These are phyloP conservation scores for Candida tammaniensis DNA, from an alignment of 805 yeast species.

Conservation along the genomic window DNA sequence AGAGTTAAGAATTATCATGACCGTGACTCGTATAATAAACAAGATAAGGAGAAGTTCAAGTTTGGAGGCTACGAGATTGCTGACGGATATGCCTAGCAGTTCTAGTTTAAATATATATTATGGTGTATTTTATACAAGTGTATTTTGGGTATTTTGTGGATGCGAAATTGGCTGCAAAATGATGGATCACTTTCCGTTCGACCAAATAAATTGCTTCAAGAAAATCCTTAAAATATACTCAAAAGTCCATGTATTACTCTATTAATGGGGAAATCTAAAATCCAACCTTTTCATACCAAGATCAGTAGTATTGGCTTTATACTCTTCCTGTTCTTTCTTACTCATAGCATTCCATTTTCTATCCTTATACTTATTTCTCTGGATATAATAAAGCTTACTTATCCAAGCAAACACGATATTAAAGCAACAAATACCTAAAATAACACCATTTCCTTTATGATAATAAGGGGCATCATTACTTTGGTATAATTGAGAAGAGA, in stretches of 20 bases:
- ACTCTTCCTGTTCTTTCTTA: conserved; percentile 16
- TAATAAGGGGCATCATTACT: conserved; percentile 25
- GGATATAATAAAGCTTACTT: conserved; percentile 20
- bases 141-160: too few relatives aligned
- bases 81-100: conserved; percentile 23
- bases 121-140: too few relatives aligned
- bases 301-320: conserved; percentile 39
- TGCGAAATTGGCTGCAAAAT: too few relatives aligned
- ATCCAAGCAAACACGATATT: conserved; percentile 18
- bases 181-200: too few relatives aligned
- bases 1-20: conserved; percentile 29
- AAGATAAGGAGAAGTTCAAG: conserved; percentile 22
- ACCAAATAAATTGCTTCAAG: too few relatives aligned
- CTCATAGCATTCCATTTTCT: conserved; percentile 18
- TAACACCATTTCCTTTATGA: conserved; percentile 21
- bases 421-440: conserved; percentile 17
- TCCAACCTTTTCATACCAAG: conserved; percentile 61
- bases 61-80: conserved; percentile 26
- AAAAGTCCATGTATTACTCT: too few relatives aligned
- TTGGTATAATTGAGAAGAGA: conserved; percentile 23
- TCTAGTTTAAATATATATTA: neutral
- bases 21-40: conserved; percentile 18
- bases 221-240: too few relatives aligned
- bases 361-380: conserved; percentile 18
- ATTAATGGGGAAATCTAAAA: conserved; percentile 31